A percentile compares a stretch with the other conserved stretches of the same genome.
phyloP scores from a whole-genome alignment of 1,139 yeast species.

The Scheffersomyces parashehatae region DNA sequence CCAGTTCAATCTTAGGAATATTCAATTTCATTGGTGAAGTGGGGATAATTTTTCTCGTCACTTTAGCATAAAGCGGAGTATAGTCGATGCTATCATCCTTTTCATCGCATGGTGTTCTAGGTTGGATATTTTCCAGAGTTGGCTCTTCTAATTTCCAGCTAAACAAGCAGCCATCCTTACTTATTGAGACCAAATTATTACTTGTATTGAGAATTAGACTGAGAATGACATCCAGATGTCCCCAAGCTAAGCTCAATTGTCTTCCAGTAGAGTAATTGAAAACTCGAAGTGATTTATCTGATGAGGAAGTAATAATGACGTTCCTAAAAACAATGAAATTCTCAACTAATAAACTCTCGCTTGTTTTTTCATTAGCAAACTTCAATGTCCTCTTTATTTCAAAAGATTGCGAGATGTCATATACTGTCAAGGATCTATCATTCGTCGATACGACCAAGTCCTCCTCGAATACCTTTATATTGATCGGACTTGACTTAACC shows the following conservation, averaged over 20 bases:
- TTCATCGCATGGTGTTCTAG: background rate
- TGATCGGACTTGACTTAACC: constrained; percentile 49
- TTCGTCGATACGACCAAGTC: constrained; percentile 53
- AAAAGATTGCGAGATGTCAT: constrained; percentile 29
- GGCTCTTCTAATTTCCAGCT: constrained; percentile 35
- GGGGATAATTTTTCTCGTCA: constrained; percentile 36
- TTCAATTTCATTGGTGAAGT: constrained; percentile 4
- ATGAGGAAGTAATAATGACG: constrained; percentile 45
- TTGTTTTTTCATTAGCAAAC: constrained; percentile 31
- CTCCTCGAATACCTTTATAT: constrained; percentile 27
- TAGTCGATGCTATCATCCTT: background rate
- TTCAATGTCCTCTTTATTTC: constrained; percentile 44
- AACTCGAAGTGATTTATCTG: constrained; percentile 59
- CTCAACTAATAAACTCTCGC: constrained; percentile 46
- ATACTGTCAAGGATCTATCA: constrained; percentile 50
- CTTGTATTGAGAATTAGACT: constrained; percentile 31
- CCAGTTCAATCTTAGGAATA: background rate
- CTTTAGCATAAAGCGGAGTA: constrained; percentile 28
- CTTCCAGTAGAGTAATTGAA: constrained; percentile 49
- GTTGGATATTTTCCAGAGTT: constrained; percentile 1
- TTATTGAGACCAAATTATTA: constrained; percentile 38
- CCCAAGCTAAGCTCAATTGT: constrained; percentile 56
- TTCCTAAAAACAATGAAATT: constrained; percentile 29
- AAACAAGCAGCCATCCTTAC: constrained; percentile 55
- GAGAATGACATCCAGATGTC: constrained; percentile 60